These are phyloP conservation scores for Fomes fomentarius DNA, from an alignment of 1,284 basidiomycete genomes.

Conservation along the genomic window DNA sequence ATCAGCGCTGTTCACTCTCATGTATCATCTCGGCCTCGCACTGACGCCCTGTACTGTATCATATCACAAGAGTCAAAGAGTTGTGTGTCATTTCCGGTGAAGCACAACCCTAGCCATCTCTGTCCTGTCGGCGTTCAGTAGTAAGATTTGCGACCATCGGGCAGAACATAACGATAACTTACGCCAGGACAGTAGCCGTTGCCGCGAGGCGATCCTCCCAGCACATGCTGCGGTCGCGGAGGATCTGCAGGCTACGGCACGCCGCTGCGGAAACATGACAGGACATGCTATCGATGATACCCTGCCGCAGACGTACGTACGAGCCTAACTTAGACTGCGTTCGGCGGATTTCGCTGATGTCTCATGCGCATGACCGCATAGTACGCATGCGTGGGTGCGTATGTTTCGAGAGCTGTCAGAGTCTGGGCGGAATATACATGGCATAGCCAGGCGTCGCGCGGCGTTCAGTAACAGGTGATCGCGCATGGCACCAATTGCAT, in stretches of 20 bases:
- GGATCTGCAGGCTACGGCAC: not conserved
- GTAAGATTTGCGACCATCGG: not conserved
- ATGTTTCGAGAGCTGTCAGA: too few relatives aligned
- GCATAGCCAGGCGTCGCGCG: too few relatives aligned
- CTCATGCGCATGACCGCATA: too few relatives aligned
- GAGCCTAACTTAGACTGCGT: slow-evolving; percentile 6
- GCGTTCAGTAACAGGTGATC: slow-evolving; percentile 14
- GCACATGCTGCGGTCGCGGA: not conserved
- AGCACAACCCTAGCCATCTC: not conserved
- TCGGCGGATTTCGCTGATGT: slow-evolving; percentile 7
- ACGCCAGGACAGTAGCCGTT: not conserved
- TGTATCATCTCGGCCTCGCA: slow-evolving; percentile 13
- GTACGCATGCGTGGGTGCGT: too few relatives aligned
- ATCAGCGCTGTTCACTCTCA: slow-evolving; percentile 1
- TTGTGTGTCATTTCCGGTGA: not conserved
- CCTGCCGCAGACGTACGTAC: not conserved
- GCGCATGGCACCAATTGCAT: not conserved
- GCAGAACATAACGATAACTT: not conserved
- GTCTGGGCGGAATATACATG: too few relatives aligned
- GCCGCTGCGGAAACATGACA: not conserved
- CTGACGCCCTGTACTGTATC: slow-evolving; percentile 12
- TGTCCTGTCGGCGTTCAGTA: not conserved
- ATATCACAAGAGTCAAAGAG: not conserved
- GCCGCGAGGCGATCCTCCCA: not conserved
- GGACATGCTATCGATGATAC: not conserved